These are phyloP conservation scores for Jackrogersella multiformis DNA, from an alignment of 495 filamentous ascomycete genomes.

Conservation along the genomic window DNA sequence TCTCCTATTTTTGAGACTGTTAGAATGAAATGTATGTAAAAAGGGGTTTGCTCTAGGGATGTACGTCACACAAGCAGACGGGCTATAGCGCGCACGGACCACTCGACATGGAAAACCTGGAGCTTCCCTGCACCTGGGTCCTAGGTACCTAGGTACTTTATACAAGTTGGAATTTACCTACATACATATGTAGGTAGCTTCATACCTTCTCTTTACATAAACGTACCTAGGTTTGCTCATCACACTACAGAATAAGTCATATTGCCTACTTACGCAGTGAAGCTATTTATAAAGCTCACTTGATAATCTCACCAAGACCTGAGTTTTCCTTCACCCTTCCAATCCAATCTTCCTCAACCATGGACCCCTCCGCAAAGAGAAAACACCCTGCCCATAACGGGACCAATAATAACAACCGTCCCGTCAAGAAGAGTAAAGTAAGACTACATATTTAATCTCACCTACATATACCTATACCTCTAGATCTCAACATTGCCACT, in stretches of 20 bases:
- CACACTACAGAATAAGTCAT: neutral
- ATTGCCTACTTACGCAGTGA: too few species aligned
- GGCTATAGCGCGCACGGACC: neutral
- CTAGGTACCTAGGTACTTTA: too few species aligned
- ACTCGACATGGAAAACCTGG: too few species aligned
- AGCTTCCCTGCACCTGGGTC: too few species aligned
- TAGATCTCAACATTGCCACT: slow-evolving; percentile 3
- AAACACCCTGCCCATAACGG: slow-evolving; percentile 16
- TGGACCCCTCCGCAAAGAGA: slow-evolving; percentile 40
- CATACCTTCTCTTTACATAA: neutral
- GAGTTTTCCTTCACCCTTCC: neutral
- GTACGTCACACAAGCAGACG: too few species aligned
- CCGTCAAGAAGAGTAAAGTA: slow-evolving; percentile 48
- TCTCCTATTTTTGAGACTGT: too few species aligned
- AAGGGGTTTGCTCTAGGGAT: too few species aligned
- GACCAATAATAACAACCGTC: slow-evolving; percentile 25
- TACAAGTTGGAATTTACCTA: too few species aligned
- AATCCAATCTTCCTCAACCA: neutral
- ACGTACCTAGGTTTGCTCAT: too few species aligned
- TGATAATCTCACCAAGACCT: neutral
- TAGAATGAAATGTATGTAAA: too few species aligned
- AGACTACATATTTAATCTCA: neutral
- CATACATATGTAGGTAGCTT: too few species aligned
- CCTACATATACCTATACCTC: too few species aligned
- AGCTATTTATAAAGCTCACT: neutral